Evolutionary conservation across 2,329 filamentous ascomycete species (phyloP).

Genomic region (Colletotrichum camelliae): DNA sequence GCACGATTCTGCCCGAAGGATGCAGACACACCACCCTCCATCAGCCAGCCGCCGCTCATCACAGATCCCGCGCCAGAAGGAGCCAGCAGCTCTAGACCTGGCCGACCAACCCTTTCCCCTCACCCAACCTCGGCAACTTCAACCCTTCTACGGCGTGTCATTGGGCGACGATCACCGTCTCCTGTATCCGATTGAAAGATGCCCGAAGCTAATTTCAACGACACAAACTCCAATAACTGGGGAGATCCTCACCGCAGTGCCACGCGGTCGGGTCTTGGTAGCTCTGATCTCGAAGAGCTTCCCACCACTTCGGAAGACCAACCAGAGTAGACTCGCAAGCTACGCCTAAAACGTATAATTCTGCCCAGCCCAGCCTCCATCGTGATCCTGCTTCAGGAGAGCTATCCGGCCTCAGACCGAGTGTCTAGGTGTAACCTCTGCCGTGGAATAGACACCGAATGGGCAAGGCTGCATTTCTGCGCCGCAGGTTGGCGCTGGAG

Average conservation of each 20-base stretch:
- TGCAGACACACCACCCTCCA: constrained; percentile 1
- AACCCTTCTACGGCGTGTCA: neutral
- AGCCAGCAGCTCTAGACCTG: neutral
- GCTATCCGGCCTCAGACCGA: neutral
- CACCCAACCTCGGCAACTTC: constrained; percentile 13
- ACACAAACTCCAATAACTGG: neutral
- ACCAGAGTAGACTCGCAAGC: constrained; percentile 1
- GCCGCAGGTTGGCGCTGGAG: neutral
- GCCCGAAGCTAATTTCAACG: constrained; percentile 8
- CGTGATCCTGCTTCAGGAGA: neutral
- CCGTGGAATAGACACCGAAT: neutral
- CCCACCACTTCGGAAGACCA: neutral
- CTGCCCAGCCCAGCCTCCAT: neutral
- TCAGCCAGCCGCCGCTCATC: neutral
- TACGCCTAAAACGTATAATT: constrained; percentile 3
- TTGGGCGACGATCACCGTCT: neutral
- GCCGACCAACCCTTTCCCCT: neutral
- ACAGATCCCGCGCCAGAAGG: neutral
- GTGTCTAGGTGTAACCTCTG: neutral
- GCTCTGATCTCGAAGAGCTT: neutral
- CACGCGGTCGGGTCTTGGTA: constrained; percentile 1
- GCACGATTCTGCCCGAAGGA: neutral
- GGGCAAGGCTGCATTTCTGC: neutral
- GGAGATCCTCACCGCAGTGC: neutral
- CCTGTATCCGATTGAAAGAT: neutral